Evolutionary conservation across 2,329 filamentous ascomycete species (phyloP).

Genomic region (Xylaria digitata): DNA sequence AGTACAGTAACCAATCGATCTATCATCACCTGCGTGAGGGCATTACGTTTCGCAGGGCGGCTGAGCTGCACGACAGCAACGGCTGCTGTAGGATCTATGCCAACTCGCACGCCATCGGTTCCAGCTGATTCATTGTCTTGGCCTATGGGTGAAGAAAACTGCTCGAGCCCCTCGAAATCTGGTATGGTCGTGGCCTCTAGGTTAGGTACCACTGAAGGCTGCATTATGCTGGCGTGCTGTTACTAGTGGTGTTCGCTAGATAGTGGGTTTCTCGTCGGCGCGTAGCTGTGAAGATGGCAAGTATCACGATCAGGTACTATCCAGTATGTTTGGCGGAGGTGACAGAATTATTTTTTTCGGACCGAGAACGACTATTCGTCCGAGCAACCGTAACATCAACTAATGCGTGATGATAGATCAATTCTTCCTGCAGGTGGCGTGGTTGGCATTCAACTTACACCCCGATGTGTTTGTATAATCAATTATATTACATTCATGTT

Average conservation of each 20-base stretch:
- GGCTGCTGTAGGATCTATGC: conserved; percentile 52
- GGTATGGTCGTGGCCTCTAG: conserved; percentile 15
- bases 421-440: conserved; percentile 9
- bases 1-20: conserved; percentile 53
- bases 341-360: not conserved
- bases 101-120: conserved; percentile 42
- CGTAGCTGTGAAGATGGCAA: not conserved
- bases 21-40: conserved; percentile 65
- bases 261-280: not conserved
- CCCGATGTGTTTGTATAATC: conserved; percentile 22
- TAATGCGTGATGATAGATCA: conserved; percentile 1
- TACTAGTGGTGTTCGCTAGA: not conserved
- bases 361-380: not conserved
- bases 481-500: no score
- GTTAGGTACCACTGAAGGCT: conserved; percentile 12
- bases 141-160: conserved; percentile 10
- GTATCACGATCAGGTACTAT: not conserved
- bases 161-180: conserved; percentile 35
- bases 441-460: conserved; percentile 11
- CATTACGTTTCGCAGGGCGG: conserved; percentile 68
- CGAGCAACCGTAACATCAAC: not conserved
- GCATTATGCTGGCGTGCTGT: conserved; percentile 22
- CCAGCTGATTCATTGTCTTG: conserved; percentile 21
- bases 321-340: not conserved
- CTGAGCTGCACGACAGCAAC: conserved; percentile 58